These are phyloP conservation scores for Cordyceps cicadae DNA, from an alignment of 2,329 filamentous ascomycete genomes.

Conservation along the genomic window DNA sequence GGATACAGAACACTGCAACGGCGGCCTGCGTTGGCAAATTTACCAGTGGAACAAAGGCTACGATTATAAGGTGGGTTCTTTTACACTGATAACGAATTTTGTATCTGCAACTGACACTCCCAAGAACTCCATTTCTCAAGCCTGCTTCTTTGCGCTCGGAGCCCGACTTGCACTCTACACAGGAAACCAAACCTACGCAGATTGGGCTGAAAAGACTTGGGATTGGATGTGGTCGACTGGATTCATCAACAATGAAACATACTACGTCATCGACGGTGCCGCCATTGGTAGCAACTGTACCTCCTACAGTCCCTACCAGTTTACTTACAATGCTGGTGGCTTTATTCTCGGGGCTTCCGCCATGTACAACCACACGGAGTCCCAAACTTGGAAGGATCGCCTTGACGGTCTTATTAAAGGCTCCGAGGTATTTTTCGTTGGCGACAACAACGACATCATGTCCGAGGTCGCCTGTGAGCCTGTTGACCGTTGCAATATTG, in stretches of 20 bases:
- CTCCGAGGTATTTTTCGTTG: slow-evolving; percentile 46
- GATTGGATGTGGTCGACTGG: slow-evolving; percentile 54
- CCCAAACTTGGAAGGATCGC: slow-evolving; percentile 48
- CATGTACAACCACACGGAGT: slow-evolving; percentile 56
- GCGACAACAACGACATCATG: slow-evolving; percentile 48
- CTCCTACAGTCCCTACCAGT: slow-evolving; percentile 52
- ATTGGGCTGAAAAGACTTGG: slow-evolving; percentile 69
- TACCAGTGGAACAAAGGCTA: slow-evolving; percentile 76
- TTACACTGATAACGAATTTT: background rate
- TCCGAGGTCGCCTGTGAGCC: slow-evolving; percentile 58
- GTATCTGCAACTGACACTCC: background rate
- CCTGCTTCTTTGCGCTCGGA: slow-evolving; percentile 53
- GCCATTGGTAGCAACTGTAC: slow-evolving; percentile 50
- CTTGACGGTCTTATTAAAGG: slow-evolving; percentile 49
- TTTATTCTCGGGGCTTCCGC: slow-evolving; percentile 59
- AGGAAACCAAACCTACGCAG: slow-evolving; percentile 64
- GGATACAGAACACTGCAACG: slow-evolving; percentile 61
- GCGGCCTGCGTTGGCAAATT: slow-evolving; percentile 78
- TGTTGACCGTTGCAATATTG: slow-evolving; percentile 50
- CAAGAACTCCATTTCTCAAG: slow-evolving; percentile 54
- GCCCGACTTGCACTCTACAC: slow-evolving; percentile 70
- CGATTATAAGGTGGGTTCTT: slow-evolving; percentile 48
- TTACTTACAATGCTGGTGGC: slow-evolving; percentile 60
- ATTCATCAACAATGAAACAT: slow-evolving; percentile 48
- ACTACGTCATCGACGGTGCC: slow-evolving; percentile 55